Conservation (phyloP, 148 eudicot genomes). For the Rhododendron ferrugineum region DNA sequence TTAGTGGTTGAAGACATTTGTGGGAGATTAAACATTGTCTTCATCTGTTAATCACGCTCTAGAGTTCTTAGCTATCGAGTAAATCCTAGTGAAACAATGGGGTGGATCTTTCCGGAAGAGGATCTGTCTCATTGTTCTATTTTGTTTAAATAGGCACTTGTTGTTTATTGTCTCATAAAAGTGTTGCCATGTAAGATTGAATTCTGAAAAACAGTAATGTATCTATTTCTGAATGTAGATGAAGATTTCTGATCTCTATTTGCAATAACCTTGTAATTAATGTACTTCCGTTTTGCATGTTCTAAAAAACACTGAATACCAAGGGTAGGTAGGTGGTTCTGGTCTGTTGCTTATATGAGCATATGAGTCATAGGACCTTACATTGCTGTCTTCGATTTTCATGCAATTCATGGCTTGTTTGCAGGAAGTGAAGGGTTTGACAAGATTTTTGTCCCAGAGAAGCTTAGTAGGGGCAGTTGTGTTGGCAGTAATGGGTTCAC, state of each 20-base stretch:
- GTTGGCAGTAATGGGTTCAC: conserved; percentile 20
- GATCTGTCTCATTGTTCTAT: no score
- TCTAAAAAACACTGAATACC: neutral
- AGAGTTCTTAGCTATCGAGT: no score
- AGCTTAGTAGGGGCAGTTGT: conserved; percentile 30
- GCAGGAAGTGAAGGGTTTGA: conserved; percentile 78
- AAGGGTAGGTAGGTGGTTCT: neutral
- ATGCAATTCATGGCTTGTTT: conserved; percentile 10
- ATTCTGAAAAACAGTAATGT: neutral
- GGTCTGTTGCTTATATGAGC: neutral
- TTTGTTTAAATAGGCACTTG: no score
- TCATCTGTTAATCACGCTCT: neutral
- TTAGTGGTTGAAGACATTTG: neutral
- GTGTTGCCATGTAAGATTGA: no score
- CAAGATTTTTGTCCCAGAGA: conserved; percentile 44
- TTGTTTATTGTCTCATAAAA: no score
- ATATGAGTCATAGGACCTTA: neutral
- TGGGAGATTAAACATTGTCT: neutral
- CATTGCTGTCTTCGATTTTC: neutral
- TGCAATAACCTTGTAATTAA: neutral
- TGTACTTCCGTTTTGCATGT: neutral
- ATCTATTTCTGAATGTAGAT: neutral
- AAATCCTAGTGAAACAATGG: no score
- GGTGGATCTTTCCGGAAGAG: no score
- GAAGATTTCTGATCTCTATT: neutral